Evolutionary conservation across 2,329 filamentous ascomycete genomes (phyloP), one percentile per base, ranked within the genome.

Genomic region (Microthyrium microscopicum): DNA sequence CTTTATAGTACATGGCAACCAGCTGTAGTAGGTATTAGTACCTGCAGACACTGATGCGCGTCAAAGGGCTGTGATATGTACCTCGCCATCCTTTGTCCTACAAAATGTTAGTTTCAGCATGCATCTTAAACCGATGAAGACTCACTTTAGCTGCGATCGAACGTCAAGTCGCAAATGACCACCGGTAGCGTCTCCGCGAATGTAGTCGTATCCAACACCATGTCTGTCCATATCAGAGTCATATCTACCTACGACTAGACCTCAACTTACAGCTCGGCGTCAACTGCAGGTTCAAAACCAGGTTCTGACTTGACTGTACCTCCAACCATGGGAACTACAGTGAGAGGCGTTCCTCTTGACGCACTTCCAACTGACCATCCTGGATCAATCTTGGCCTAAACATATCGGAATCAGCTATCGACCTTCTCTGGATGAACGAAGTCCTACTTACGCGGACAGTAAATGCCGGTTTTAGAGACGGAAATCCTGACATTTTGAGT

Each of bases 191-290:
- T 60, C 57, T 15, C 47, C 46, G 30, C 51, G 53, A 39, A 61
- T 58, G 39, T 58, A 60, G 37, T 60, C 57, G 33, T 54, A 53
- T 4, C 57, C 57, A 13, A 45, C 42, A 9, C 55, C 54, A 15
- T 49, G 44, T 29, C 30, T 28, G 15, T 16, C 9, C 27, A n/a
- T 29, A 29, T 29, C 27, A 18, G 27, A n/a, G n/a, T n/a, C n/a
- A n/a, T n/a, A 9, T 18, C 9, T 9, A 16, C 30, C 12, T 29
- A 8, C 9, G 30, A 29, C 9, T 11, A 32, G 8, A 26, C 8
- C 9, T 26, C 8, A 28, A 8, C 20, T 8, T 28, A 32, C 30
- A 56, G 47, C 16, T 49, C 42, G 16, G 54, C 54, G 37, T 60
- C 54, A 26, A 60, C 31, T 7, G 48, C 41, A 3, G 52, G 52